phyloP scores from a whole-genome alignment of 192 early-diverging fungal species.

The Podila minutissima region DNA sequence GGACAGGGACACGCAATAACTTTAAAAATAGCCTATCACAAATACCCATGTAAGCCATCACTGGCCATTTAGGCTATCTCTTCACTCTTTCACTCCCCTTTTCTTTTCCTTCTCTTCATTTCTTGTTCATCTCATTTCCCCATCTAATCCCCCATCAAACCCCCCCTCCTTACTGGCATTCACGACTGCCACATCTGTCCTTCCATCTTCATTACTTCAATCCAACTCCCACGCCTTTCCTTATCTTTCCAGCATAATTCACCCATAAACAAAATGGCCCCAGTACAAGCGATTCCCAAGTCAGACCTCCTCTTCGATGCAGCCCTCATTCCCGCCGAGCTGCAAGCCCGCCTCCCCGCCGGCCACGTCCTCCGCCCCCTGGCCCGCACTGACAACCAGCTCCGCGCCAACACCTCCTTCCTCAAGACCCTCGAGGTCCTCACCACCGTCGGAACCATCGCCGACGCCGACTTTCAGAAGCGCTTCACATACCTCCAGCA shows the following conservation, averaged over 20 bases:
- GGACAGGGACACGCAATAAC: neutral
- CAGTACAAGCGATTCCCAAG: constrained; percentile 18
- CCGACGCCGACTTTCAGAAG: constrained; percentile 74
- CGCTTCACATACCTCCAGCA: constrained; percentile 80
- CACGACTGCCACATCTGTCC: neutral
- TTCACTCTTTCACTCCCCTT: neutral
- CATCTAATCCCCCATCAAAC: constrained; percentile 3
- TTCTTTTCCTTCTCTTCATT: neutral
- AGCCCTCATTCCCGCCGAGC: constrained; percentile 73
- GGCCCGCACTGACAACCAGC: constrained; percentile 73
- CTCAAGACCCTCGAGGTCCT: constrained; percentile 69
- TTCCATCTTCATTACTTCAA: neutral
- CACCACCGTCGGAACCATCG: constrained; percentile 77
- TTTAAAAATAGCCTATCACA: neutral
- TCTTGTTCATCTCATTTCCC: neutral
- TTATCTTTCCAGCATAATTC: neutral
- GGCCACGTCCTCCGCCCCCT: constrained; percentile 79
- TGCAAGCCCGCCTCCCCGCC: constrained; percentile 66
- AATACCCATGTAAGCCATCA: neutral
- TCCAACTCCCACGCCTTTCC: neutral
- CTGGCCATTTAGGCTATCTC: constrained; percentile 4
- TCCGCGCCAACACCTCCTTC: constrained; percentile 66
- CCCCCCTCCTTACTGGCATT: neutral
- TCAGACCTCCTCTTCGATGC: constrained; percentile 60
- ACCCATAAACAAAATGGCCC: constrained; percentile 4